Base-by-base conservation (phyloP, 202 grass and related monocot genomes). In the Bolboschoenoplectus hybrid region DNA sequence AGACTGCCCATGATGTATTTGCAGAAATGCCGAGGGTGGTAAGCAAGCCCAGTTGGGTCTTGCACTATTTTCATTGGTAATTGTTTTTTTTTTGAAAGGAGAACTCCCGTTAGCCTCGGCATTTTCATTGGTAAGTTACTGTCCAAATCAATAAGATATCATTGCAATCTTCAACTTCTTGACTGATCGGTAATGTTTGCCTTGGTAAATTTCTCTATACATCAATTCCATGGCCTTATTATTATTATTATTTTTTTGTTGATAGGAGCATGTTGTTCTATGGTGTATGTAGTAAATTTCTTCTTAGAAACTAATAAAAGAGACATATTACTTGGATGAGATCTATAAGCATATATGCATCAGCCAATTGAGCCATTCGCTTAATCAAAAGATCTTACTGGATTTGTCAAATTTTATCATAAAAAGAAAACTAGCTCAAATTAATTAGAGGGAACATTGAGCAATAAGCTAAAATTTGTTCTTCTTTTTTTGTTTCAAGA, bases 181-280 rank as follows among this genome's bases (percentile, higher is more conserved):
- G 66, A 69, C 9, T 69, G 38, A 14, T 69, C 43, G 66, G 66
- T 43, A 69, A 69, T 44, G 36, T 69, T 69, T 69, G 39, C 38
- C 38, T 41, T 69, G 7, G 17, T 13, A 69, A 41, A 0, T 4
- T n/a, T 61, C 19, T n/a, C 17, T 58, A 26, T 26, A 26, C 26
- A 26, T 26, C 26, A 26, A 26, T 26, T 26, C 26, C 26, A 26
- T 26, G 26, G 26, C 26, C 26, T 26, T 26, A 26, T 26, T 26
- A 26, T 26, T 0, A 26, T 26, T 26, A 26, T 26, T 26, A 26
- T 26, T 26, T 26, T 26, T 26, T 67, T 43, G 5, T 69, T 68
- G 65, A 40, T 66, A 26, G 32, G 32, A 66, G 9, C 26, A 36
- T 66, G 63, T 2, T 52, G 9, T 10, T 52, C 50, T 12, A 11